A percentile compares a stretch with the other conserved stretches of the same genome.
Evolutionary conservation across 1,284 basidiomycete species (phyloP).

Genomic region (Pseudozyma pruni): DNA sequence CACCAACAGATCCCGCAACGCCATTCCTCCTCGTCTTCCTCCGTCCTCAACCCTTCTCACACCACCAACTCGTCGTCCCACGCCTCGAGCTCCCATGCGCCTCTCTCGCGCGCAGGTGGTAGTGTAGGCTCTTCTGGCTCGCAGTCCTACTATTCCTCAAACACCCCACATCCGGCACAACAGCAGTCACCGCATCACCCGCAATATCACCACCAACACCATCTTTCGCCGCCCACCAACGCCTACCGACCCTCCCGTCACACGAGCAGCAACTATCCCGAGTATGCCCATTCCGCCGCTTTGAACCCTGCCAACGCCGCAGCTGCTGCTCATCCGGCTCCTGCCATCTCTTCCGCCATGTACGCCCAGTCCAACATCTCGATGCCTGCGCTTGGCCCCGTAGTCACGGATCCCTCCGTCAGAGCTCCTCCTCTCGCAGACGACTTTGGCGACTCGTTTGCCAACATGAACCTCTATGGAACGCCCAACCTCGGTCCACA

Average conservation of each 20-base stretch:
- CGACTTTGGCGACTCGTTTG: slow-evolving; percentile 53
- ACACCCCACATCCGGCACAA: slow-evolving; percentile 10
- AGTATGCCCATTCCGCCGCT: slow-evolving; percentile 27
- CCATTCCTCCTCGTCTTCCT: slow-evolving; percentile 11
- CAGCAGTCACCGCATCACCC: slow-evolving; percentile 22
- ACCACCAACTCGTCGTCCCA: slow-evolving; percentile 21
- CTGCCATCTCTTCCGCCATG: slow-evolving; percentile 33
- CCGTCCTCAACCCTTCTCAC: slow-evolving; percentile 5
- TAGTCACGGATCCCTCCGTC: slow-evolving; percentile 9
- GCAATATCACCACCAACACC: slow-evolving; percentile 18
- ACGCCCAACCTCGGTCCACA: slow-evolving; percentile 50
- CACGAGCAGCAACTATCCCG: slow-evolving; percentile 40
- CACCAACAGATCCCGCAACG: slow-evolving; percentile 3
- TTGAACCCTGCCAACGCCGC: slow-evolving; percentile 22
- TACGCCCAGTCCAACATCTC: slow-evolving; percentile 61
- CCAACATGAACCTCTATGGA: slow-evolving; percentile 52
- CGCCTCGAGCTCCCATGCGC: slow-evolving; percentile 12
- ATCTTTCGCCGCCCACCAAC: slow-evolving; percentile 25
- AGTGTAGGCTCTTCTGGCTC: slow-evolving; percentile 46
- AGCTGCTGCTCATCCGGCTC: slow-evolving; percentile 18
- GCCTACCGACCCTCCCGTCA: slow-evolving; percentile 25
- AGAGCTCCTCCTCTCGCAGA: slow-evolving; percentile 55
- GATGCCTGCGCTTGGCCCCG: slow-evolving; percentile 50
- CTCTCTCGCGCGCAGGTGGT: slow-evolving; percentile 25
- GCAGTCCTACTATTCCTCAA: slow-evolving; percentile 38